These are phyloP conservation scores for Arachnomyces sp. DNA, from an alignment of 2,329 filamentous ascomycete species.

Conservation along the genomic window DNA sequence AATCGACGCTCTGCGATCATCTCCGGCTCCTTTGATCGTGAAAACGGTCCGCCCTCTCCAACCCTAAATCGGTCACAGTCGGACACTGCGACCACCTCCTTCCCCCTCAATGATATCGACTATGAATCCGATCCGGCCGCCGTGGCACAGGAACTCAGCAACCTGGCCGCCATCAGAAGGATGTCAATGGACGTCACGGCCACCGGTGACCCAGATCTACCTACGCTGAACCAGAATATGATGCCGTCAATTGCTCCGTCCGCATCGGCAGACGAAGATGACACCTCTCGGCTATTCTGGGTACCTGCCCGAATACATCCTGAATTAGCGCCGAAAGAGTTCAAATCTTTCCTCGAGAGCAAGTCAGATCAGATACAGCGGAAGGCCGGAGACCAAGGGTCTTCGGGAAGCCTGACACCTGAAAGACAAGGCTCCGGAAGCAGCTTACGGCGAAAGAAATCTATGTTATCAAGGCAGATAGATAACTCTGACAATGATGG, in stretches of 20 bases:
- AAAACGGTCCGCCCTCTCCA: slow-evolving; percentile 46
- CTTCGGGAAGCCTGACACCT: slow-evolving; percentile 54
- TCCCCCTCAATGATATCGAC: slow-evolving; percentile 73
- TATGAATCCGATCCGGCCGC: slow-evolving; percentile 86
- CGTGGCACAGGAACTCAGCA: slow-evolving; percentile 86
- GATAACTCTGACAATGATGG: slow-evolving; percentile 57
- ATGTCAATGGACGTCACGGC: slow-evolving; percentile 88
- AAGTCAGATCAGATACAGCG: slow-evolving; percentile 83
- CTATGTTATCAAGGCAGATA: slow-evolving; percentile 89
- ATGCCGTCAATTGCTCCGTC: slow-evolving; percentile 38
- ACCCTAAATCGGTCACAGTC: slow-evolving; percentile 47
- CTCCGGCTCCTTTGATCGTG: slow-evolving; percentile 31
- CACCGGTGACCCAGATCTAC: slow-evolving; percentile 51
- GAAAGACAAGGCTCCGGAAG: slow-evolving; percentile 49
- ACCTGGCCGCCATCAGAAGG: slow-evolving; percentile 78
- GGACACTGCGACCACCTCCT: slow-evolving; percentile 54
- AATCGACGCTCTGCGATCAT: slow-evolving; percentile 17
- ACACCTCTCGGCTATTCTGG: slow-evolving; percentile 86
- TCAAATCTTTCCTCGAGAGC: slow-evolving; percentile 93
- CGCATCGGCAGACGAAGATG: slow-evolving; percentile 62
- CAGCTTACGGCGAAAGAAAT: slow-evolving; percentile 77
- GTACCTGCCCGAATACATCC: slow-evolving; percentile 91
- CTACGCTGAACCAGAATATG: slow-evolving; percentile 32
- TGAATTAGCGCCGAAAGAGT: slow-evolving; percentile 89
- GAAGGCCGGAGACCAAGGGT: slow-evolving; percentile 57